Evolutionary conservation across 1,284 basidiomycete genomes (phyloP), one percentile per base, ranked within the genome.

Genomic region (Phellinidium pouzarii): DNA sequence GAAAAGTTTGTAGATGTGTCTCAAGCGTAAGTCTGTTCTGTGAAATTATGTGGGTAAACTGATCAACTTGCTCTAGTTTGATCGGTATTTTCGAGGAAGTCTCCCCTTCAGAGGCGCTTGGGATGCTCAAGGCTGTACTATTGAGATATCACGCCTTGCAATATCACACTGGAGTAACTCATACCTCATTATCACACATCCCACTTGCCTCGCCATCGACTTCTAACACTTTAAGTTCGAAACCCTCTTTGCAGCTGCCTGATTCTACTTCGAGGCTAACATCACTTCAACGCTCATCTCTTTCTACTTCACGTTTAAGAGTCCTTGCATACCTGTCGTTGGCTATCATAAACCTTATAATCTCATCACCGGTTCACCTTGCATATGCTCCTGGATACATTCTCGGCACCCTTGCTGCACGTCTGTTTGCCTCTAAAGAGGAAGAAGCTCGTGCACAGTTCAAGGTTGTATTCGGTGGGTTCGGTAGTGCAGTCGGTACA

Each of bases 121-220:
- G 60, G 9, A 41, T 55, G 3, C 66, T 76, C 49, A 79, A 76
- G 60, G 50, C 61, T 4, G 61, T 75, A 0, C 70, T 87, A 3
- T 72, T 76, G 48, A 75, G 72, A 48, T 88, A 88, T 65, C 72
- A 77, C 56, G 71, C 78, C 19, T 74, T 86, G 0, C 71, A 85
- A 19, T 70, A 76, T 43, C 70, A 78, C 40, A 71, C 79, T 3
- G 68, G 72, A 23, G 68, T 84, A 37, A 73, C 74, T 5, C 80
- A 86, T 61, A 62, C 71, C 1, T 68, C 75, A n/a, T 68, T 87
- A 6, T 68, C 69, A 58, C 38, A 47, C 11, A 27, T 52, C 5
- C 45, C 43, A 3, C 29, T 52, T 62, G 67, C 52, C 60, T 75
- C 3, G 65, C 66, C 3, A 60, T 40, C 37, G 11, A 17, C 69